phyloP scores from a whole-genome alignment of 2,329 filamentous ascomycete genomes.

The Pestalotiopsis sp. region DNA sequence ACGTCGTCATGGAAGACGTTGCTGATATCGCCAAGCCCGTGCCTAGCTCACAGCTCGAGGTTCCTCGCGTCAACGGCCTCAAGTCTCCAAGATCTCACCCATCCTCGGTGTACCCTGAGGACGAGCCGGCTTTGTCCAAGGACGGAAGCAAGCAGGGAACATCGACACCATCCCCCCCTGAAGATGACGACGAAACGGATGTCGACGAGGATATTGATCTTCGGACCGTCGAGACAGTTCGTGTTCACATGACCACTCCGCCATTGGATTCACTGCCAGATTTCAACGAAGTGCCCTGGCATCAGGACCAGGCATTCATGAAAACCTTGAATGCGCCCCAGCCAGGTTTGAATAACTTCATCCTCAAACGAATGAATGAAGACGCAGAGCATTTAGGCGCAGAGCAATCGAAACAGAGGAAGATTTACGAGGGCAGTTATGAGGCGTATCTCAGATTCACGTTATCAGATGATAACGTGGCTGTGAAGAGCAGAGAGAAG shows the following conservation, averaged over 20 bases:
- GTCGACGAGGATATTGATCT: conserved; percentile 53
- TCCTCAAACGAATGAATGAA: conserved; percentile 47
- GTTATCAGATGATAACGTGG: conserved; percentile 55
- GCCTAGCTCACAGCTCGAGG: conserved; percentile 20
- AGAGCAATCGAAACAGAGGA: conserved; percentile 42
- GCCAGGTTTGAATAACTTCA: conserved; percentile 45
- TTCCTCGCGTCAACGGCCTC: conserved; percentile 15
- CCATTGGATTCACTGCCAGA: conserved; percentile 56
- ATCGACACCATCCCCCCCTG: conserved; percentile 51
- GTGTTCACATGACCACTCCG: conserved; percentile 56
- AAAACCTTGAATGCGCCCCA: conserved; percentile 41
- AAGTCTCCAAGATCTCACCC: conserved; percentile 19
- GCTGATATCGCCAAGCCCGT: conserved; percentile 22
- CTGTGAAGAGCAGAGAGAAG: conserved; percentile 57
- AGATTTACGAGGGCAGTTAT: conserved; percentile 51
- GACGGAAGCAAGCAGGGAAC: conserved; percentile 30
- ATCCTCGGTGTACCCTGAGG: conserved; percentile 27
- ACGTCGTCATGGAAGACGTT: conserved; percentile 41
- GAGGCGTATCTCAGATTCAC: conserved; percentile 58
- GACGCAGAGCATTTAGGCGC: conserved; percentile 38
- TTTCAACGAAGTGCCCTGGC: conserved; percentile 49
- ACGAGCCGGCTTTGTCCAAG: conserved; percentile 26
- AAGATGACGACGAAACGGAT: conserved; percentile 57
- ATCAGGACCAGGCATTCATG: conserved; percentile 48
- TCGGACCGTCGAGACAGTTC: conserved; percentile 49